These are phyloP conservation scores for Hansenula sp. DNA, from an alignment of 1,139 yeast species.

Conservation along the genomic window DNA sequence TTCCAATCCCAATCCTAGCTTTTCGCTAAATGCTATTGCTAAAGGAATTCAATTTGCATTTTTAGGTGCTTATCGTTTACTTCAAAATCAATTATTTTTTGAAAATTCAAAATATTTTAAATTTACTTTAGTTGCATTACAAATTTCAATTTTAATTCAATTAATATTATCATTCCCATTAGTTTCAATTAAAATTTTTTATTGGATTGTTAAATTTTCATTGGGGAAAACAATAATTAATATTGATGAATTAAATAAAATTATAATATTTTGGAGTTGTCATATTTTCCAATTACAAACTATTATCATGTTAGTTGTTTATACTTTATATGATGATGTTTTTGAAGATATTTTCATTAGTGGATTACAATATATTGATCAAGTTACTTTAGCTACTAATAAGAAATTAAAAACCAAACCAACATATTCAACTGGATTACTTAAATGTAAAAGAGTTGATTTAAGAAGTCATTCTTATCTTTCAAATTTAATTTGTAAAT, in stretches of 20 bases:
- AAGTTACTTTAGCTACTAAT: slow-evolving; percentile 4
- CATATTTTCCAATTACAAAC: slow-evolving; percentile 9
- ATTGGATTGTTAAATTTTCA: not conserved
- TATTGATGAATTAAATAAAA: not conserved
- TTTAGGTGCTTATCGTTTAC: slow-evolving; percentile 11
- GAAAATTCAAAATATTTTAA: slow-evolving; percentile 10
- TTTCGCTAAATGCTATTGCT: slow-evolving; percentile 8
- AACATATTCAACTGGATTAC: slow-evolving; percentile 1
- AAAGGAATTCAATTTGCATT: slow-evolving; percentile 16
- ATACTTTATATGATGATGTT: slow-evolving; percentile 6
- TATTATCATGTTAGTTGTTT: slow-evolving; percentile 4
- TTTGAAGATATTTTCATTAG: slow-evolving; percentile 12
- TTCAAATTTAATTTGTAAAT: not conserved
- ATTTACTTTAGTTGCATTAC: slow-evolving; percentile 7
- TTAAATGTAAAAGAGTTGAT: slow-evolving; percentile 1
- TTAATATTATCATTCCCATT: not conserved
- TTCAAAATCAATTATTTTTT: slow-evolving; percentile 13
- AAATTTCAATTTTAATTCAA: slow-evolving; percentile 8
- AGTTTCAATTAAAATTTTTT: not conserved
- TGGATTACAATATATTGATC: slow-evolving; percentile 11
- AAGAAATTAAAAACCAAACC: not conserved
- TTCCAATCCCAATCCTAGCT: slow-evolving; percentile 11
- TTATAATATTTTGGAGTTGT: not conserved
- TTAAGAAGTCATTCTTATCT: not conserved
- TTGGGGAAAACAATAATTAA: not conserved